phyloP scores from a whole-genome alignment of 2,329 filamentous ascomycete species.

The Hypoxylon sp. region DNA sequence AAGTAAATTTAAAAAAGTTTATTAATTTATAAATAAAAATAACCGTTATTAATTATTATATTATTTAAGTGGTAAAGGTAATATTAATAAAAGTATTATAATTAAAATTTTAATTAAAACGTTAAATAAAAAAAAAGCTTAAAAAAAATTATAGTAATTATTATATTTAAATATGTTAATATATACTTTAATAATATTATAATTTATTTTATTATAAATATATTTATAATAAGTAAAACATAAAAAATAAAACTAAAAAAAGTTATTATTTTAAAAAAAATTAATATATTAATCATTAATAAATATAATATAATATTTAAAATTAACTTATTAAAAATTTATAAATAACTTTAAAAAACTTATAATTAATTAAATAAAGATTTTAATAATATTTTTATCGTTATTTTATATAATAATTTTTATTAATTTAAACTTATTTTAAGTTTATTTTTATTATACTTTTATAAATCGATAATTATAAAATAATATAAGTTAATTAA shows the following conservation, averaged over 20 bases:
- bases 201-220: too few species aligned
- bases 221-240: too few species aligned
- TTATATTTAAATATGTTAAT: neutral
- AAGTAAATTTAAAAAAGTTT: too few species aligned
- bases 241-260: too few species aligned
- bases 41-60: too few species aligned
- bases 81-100: too few species aligned
- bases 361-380: neutral
- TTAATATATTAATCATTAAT: too few species aligned
- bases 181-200: neutral
- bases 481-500: neutral
- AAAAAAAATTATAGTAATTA: neutral
- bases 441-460: neutral
- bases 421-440: neutral
- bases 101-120: neutral
- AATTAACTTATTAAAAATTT: too few species aligned
- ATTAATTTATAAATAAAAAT: too few species aligned
- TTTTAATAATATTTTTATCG: neutral
- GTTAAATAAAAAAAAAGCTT: neutral
- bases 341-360: neutral
- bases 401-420: neutral
- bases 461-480: neutral
- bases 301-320: too few species aligned
- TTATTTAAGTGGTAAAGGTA: too few species aligned
- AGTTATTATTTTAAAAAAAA: too few species aligned